Conservation (phyloP, 306 rosid species). For the Pterocarpus santalinus region DNA sequence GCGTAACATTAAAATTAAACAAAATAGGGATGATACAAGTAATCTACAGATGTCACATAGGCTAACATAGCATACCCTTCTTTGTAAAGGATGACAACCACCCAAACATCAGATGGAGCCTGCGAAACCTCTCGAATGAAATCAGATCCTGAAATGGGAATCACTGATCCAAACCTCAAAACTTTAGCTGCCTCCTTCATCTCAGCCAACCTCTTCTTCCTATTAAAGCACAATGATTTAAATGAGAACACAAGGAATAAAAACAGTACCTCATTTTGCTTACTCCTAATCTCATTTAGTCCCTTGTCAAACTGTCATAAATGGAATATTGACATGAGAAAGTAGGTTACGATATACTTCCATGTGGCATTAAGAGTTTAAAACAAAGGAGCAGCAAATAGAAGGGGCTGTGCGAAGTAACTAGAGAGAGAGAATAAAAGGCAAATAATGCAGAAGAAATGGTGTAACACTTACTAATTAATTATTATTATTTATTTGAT, state of each 20-base stretch:
- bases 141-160: conserved; percentile 94
- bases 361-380: too few relatives aligned
- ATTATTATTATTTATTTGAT: too few relatives aligned
- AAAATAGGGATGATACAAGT: not conserved
- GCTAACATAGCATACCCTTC: conserved; percentile 70
- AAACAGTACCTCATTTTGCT: not conserved
- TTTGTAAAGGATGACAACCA: conserved; percentile 92
- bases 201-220: conserved; percentile 94
- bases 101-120: conserved; percentile 98
- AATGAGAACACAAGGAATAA: conserved; percentile 17
- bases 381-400: too few relatives aligned
- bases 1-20: not conserved
- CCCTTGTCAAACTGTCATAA: conserved; percentile 12
- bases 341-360: too few relatives aligned
- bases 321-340: too few relatives aligned
- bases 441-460: too few relatives aligned
- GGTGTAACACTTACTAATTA: too few relatives aligned
- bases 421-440: too few relatives aligned
- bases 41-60: conserved; percentile 8
- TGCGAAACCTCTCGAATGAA: conserved; percentile 97
- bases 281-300: conserved; percentile 1
- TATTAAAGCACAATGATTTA: conserved; percentile 44
- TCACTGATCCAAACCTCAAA: conserved; percentile 81
- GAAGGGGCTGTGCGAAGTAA: too few relatives aligned
- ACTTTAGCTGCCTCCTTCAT: conserved; percentile 85